These are phyloP conservation scores for Gracilaria gracilis DNA, from an alignment of 23 red algal genomes.

Conservation along the genomic window DNA sequence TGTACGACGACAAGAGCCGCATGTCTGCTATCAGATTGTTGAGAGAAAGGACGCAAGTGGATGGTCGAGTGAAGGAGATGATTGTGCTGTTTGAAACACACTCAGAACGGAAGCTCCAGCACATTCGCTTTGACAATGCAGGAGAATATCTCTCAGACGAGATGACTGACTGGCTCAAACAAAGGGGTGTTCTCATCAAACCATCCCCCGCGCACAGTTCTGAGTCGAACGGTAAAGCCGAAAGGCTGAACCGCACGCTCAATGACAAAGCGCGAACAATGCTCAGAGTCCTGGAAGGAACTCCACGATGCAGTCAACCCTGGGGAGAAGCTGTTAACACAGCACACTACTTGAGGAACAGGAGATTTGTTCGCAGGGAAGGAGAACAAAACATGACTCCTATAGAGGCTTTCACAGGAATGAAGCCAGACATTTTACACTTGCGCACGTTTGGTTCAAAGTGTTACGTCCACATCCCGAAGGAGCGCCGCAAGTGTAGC, in stretches of 20 bases:
- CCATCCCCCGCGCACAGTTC: neutral
- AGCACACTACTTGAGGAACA: neutral
- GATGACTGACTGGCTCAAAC: neutral
- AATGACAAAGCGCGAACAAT: neutral
- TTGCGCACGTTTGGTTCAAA: neutral
- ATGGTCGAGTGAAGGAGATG: too few relatives aligned
- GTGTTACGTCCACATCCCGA: neutral
- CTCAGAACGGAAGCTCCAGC: neutral
- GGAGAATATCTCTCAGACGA: neutral
- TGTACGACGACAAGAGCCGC: too few relatives aligned
- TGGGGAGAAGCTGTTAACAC: neutral
- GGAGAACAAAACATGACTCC: too few relatives aligned
- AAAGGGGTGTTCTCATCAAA: neutral
- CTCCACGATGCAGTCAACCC: too few relatives aligned
- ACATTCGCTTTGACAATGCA: neutral
- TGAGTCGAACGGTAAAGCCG: slow-evolving; percentile 26
- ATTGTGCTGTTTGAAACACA: neutral
- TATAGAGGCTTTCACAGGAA: too few relatives aligned
- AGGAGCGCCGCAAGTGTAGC: neutral
- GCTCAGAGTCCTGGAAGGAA: neutral
- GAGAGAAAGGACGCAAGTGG: too few relatives aligned
- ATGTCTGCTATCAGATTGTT: too few relatives aligned
- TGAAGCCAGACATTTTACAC: too few relatives aligned
- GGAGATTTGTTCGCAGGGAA: neutral
- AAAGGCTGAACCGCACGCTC: slow-evolving; percentile 3